Percentiles rank a stretch among this genome's conserved stretches.
Evolutionary conservation across 176 grass and related monocot species (phyloP).

Genomic region (Lolium multiflorum): DNA sequence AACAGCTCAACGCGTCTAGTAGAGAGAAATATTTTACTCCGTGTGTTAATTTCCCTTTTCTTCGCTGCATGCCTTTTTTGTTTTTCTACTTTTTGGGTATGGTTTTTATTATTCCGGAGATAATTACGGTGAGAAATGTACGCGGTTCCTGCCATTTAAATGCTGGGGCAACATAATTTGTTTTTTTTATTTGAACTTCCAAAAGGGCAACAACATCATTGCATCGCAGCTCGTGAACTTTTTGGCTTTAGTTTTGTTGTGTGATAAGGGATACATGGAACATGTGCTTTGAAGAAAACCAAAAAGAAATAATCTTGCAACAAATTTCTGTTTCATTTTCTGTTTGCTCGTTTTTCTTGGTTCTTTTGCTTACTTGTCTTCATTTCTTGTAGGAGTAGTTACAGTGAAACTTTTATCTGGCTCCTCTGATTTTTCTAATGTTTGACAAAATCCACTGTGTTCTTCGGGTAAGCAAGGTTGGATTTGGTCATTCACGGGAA

Average conservation of each 20-base stretch:
- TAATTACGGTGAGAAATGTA: conserved; percentile 43
- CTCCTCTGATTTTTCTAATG: background rate
- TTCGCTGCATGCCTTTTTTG: background rate
- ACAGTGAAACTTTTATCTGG: background rate
- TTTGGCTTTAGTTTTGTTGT: background rate
- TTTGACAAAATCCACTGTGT: background rate
- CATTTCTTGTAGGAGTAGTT: background rate
- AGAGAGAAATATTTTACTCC: conserved; percentile 30
- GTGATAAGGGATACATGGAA: too few relatives aligned
- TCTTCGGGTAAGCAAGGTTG: background rate
- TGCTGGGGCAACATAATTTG: background rate
- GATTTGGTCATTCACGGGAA: background rate
- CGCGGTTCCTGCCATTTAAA: conserved; percentile 11
- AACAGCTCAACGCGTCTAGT: conserved; percentile 83
- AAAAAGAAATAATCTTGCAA: too few relatives aligned
- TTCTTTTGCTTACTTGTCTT: background rate
- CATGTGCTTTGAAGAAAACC: too few relatives aligned
- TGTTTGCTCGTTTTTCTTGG: background rate
- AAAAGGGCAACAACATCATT: background rate
- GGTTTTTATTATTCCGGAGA: conserved; percentile 11
- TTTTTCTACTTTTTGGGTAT: background rate
- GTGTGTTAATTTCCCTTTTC: conserved; percentile 27
- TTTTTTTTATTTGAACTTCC: background rate
- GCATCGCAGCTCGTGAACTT: background rate
- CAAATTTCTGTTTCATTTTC: too few relatives aligned